Conservation (phyloP, 805 yeast species). For the Kodamaea leandrae region DNA sequence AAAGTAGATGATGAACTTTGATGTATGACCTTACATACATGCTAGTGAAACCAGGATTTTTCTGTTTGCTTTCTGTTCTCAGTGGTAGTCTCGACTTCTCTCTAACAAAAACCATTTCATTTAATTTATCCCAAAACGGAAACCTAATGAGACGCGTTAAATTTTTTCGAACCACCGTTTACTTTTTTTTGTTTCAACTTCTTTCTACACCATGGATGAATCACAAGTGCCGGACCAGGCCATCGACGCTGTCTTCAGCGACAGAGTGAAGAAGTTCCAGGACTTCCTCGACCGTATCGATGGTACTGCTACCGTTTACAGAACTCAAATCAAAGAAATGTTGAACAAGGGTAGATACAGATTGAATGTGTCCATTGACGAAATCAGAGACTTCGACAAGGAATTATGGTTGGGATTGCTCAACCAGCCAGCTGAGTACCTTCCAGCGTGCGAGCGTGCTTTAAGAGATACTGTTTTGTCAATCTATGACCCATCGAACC, state of each 20-base stretch:
- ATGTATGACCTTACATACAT: no score
- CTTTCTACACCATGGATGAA: slow-evolving; percentile 4
- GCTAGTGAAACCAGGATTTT: no score
- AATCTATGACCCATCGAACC: slow-evolving; percentile 61
- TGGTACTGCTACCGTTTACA: slow-evolving; percentile 59
- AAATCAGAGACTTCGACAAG: slow-evolving; percentile 77
- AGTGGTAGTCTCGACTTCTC: no score
- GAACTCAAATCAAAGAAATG: slow-evolving; percentile 69
- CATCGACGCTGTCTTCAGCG: slow-evolving; percentile 58
- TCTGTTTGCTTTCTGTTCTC: neutral
- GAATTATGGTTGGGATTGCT: slow-evolving; percentile 76
- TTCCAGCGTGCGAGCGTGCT: slow-evolving; percentile 89
- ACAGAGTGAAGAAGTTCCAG: slow-evolving; percentile 82
- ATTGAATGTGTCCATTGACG: slow-evolving; percentile 77
- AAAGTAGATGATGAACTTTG: no score
- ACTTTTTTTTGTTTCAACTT: slow-evolving; percentile 2
- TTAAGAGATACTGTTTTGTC: slow-evolving; percentile 75
- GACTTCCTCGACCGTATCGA: slow-evolving; percentile 68
- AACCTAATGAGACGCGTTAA: slow-evolving; percentile 7
- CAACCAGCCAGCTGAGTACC: slow-evolving; percentile 72
- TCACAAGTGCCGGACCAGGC: slow-evolving; percentile 29
- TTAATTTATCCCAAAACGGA: slow-evolving; percentile 2
- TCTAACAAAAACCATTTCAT: no score
- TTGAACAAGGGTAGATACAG: slow-evolving; percentile 64
- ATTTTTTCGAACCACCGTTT: slow-evolving; percentile 5